These are phyloP conservation scores for Erysiphe pulchra DNA, from an alignment of 2,329 filamentous ascomycete species.

Conservation along the genomic window DNA sequence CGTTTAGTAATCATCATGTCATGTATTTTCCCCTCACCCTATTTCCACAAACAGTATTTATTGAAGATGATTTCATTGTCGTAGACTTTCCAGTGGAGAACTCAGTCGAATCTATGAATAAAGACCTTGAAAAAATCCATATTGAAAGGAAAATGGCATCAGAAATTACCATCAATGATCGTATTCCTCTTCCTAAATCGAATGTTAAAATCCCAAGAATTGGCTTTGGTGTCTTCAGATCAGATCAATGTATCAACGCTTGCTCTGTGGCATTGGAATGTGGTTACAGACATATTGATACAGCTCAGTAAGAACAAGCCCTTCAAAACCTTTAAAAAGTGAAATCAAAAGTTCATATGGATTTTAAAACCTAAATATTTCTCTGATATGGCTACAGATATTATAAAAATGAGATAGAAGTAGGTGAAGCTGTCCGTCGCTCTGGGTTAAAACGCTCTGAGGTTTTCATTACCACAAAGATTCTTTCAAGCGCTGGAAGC, in stretches of 20 bases:
- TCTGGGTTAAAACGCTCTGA: conserved; percentile 29
- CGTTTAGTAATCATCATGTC: no score
- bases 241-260: conserved; percentile 29
- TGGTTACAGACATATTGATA: conserved; percentile 39
- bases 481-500: conserved; percentile 26
- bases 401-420: conserved; percentile 43
- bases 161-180: conserved; percentile 5
- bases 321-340: not conserved
- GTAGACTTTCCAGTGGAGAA: no score
- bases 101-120: no score
- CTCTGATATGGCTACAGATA: conserved; percentile 18
- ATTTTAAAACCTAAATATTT: not conserved
- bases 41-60: no score
- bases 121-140: no score
- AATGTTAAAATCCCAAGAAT: conserved; percentile 32
- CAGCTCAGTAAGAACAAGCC: conserved; percentile 19
- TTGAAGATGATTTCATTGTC: no score
- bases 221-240: conserved; percentile 47
- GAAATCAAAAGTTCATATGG: not conserved
- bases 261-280: conserved; percentile 28
- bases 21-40: no score
- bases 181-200: conserved; percentile 10
- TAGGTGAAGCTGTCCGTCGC: conserved; percentile 34
- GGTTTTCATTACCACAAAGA: conserved; percentile 47
- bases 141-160: conserved; percentile 2